Evolutionary conservation across 148 eudicot genomes (phyloP).

Genomic region (Camellia granthamiana): DNA sequence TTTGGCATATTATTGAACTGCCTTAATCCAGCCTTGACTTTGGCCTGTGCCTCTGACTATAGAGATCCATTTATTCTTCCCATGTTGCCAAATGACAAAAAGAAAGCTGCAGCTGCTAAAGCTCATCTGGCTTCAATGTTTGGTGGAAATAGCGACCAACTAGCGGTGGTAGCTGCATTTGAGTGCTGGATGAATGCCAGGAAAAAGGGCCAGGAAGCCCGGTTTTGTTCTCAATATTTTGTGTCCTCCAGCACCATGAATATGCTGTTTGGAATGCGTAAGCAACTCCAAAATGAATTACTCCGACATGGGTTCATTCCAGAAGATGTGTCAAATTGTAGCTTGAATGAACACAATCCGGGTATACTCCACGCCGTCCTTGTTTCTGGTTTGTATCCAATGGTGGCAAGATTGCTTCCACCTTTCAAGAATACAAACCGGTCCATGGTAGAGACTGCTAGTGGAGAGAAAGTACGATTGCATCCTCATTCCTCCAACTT

Average conservation of each 20-base stretch:
- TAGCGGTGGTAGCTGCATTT: constrained; percentile 90
- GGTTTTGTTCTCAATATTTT: constrained; percentile 76
- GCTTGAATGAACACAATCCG: constrained; percentile 58
- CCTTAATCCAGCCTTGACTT: constrained; percentile 92
- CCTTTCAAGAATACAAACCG: constrained; percentile 31
- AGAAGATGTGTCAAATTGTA: constrained; percentile 51
- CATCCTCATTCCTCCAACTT: constrained; percentile 48
- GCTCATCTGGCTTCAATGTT: constrained; percentile 69
- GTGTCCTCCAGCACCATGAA: constrained; percentile 64
- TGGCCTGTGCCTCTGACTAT: constrained; percentile 84
- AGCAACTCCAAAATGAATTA: constrained; percentile 65
- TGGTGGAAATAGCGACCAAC: constrained; percentile 87
- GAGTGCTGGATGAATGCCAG: constrained; percentile 85
- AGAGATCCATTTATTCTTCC: constrained; percentile 86
- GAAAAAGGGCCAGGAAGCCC: constrained; percentile 50
- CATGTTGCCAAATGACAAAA: constrained; percentile 62
- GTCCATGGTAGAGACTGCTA: constrained; percentile 51
- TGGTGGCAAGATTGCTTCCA: constrained; percentile 67
- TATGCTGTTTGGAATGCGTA: constrained; percentile 77
- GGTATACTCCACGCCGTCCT: constrained; percentile 77
- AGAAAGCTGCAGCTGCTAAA: constrained; percentile 67
- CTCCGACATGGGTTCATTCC: constrained; percentile 57
- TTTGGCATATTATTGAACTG: constrained; percentile 75
- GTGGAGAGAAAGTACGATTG: constrained; percentile 60
- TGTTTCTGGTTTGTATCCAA: constrained; percentile 87